phyloP scores from a whole-genome alignment of 345 rosid genomes.

The Arabidopsis suecica region DNA sequence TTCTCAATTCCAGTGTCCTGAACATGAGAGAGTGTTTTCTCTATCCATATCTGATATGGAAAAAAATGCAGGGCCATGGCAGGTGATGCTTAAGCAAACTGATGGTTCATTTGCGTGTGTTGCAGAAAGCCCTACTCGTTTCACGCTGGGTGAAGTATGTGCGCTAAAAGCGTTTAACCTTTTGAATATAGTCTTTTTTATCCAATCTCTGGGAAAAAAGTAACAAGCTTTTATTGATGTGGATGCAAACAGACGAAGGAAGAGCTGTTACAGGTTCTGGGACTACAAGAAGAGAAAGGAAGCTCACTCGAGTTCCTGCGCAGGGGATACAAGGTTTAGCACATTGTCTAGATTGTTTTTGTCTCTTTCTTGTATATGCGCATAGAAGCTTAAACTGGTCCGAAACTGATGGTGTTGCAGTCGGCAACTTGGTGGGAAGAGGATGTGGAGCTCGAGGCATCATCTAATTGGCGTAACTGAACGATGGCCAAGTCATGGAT shows the following conservation, averaged over 20 bases:
- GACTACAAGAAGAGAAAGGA: constrained; percentile 91
- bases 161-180: constrained; percentile 20
- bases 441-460: constrained; percentile 75
- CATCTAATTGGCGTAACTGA: constrained; percentile 86
- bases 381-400: constrained; percentile 16
- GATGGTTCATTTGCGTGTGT: constrained; percentile 87
- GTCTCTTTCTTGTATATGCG: constrained; percentile 16
- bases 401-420: constrained; percentile 53
- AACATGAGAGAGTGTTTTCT: constrained; percentile 3
- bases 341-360: constrained; percentile 20
- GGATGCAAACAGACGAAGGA: constrained; percentile 75
- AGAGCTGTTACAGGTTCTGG: constrained; percentile 83
- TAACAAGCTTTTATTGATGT: constrained; percentile 34
- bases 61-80: constrained; percentile 87
- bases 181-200: constrained; percentile 17
- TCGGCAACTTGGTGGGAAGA: constrained; percentile 98
- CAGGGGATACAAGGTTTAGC: constrained; percentile 82
- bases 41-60: constrained; percentile 23
- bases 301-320: constrained; percentile 90
- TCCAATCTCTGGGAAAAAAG: constrained; percentile 2
- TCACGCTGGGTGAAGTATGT: constrained; percentile 87
- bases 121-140: constrained; percentile 86
- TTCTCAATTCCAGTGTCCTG: constrained; percentile 21
- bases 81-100: constrained; percentile 96
- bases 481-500: constrained; percentile 33